Conservation (phyloP, 78 protist genomes). For the Dictyostelium firmibasis region DNA sequence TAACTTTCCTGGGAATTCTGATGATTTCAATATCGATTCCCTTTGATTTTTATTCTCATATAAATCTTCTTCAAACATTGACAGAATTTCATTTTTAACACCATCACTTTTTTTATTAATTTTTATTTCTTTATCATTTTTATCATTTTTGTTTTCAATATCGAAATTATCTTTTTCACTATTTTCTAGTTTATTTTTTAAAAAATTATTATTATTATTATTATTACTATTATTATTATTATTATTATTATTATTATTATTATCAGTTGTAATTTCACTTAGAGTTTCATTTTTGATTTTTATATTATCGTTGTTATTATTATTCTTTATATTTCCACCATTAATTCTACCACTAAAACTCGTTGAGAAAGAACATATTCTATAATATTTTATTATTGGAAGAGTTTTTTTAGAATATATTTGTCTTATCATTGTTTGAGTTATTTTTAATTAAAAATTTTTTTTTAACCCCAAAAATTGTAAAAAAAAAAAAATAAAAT, state of each 20-base stretch:
- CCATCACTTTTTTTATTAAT: background rate
- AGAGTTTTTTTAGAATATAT: background rate
- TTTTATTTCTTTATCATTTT: background rate
- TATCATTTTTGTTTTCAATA: background rate
- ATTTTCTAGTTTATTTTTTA: too few relatives aligned
- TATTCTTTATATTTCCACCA: background rate
- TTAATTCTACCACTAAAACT: background rate
- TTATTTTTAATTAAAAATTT: background rate
- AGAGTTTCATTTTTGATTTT: background rate
- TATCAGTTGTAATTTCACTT: background rate
- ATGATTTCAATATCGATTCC: background rate
- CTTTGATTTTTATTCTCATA: background rate
- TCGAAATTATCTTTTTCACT: background rate
- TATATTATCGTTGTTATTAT: background rate
- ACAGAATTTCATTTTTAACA: background rate
- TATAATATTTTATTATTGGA: background rate
- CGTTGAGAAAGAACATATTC: background rate
- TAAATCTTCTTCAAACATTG: background rate
- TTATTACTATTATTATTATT: background rate
- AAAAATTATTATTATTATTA: background rate
- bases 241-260: too few relatives aligned
- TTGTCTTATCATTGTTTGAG: background rate
- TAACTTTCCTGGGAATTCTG: background rate
- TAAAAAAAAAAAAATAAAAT: too few relatives aligned
- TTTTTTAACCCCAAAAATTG: too few relatives aligned